Evolutionary conservation across 2,329 filamentous ascomycete genomes (phyloP).

Genomic region (Neonectria punicea): DNA sequence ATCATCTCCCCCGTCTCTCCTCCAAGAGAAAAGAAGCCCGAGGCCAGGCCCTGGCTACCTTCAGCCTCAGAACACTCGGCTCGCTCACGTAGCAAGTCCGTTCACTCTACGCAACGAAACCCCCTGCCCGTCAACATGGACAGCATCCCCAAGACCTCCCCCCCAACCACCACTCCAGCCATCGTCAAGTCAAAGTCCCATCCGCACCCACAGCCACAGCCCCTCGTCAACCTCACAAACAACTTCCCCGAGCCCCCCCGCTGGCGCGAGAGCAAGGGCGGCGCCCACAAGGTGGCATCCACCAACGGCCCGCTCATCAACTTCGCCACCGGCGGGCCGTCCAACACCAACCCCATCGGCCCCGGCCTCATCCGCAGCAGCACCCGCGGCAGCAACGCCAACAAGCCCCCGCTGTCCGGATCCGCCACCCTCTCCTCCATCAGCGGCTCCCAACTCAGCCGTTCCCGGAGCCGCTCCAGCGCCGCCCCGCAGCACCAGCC

Average conservation of each 20-base stretch:
- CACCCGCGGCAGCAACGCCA: constrained; percentile 20
- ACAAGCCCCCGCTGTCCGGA: constrained; percentile 23
- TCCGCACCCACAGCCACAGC: constrained; percentile 75
- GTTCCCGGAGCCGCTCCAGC: constrained; percentile 43
- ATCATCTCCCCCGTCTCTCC: constrained; percentile 32
- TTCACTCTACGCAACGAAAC: constrained; percentile 34
- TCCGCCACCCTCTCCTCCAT: constrained; percentile 22
- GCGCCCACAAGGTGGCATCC: constrained; percentile 53
- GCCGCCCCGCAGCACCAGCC: constrained; percentile 29
- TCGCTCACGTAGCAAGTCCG: constrained; percentile 45
- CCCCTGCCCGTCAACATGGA: constrained; percentile 36
- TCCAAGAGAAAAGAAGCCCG: constrained; percentile 42
- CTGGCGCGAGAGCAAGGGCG: constrained; percentile 63
- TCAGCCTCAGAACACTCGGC: constrained; percentile 52
- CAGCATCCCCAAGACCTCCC: not conserved
- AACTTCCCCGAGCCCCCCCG: constrained; percentile 72
- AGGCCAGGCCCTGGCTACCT: constrained; percentile 50
- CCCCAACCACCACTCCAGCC: not conserved
- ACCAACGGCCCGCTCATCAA: constrained; percentile 58
- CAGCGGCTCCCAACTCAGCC: constrained; percentile 12
- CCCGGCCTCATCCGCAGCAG: constrained; percentile 35
- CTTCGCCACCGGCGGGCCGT: constrained; percentile 50
- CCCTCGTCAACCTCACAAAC: constrained; percentile 73
- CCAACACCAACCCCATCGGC: constrained; percentile 23
- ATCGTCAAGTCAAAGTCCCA: constrained; percentile 53